Evolutionary conservation across 495 filamentous ascomycete genomes (phyloP).

Genomic region (Astrocystis sublimbata): DNA sequence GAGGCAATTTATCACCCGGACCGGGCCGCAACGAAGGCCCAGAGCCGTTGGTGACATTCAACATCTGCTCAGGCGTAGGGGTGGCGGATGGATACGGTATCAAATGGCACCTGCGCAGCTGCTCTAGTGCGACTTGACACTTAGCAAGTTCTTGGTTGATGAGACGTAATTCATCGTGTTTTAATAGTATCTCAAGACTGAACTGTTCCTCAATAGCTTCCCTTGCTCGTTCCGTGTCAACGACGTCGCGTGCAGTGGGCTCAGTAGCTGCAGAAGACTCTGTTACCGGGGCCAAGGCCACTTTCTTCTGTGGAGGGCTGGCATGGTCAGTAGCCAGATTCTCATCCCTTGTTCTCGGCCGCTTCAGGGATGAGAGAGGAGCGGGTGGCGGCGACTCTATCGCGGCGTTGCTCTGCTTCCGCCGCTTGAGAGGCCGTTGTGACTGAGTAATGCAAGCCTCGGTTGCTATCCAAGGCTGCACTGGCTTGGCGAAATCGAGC

Average conservation of each 20-base stretch:
- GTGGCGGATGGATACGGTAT: slow-evolving; percentile 77
- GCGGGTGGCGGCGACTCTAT: slow-evolving; percentile 32
- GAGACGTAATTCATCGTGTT: slow-evolving; percentile 88
- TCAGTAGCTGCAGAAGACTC: slow-evolving; percentile 15
- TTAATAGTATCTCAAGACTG: slow-evolving; percentile 86
- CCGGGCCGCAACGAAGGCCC: slow-evolving; percentile 63
- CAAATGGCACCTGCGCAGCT: slow-evolving; percentile 85
- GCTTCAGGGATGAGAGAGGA: slow-evolving; percentile 33
- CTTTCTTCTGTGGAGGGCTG: slow-evolving; percentile 36
- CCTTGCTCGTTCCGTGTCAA: slow-evolving; percentile 50
- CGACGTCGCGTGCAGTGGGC: slow-evolving; percentile 15
- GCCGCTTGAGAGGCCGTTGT: slow-evolving; percentile 29
- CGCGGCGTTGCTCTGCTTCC: slow-evolving; percentile 35
- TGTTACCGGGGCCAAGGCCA: slow-evolving; percentile 27
- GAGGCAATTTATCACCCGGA: slow-evolving; percentile 60
- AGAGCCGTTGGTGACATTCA: slow-evolving; percentile 68
- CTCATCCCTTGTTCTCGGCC: slow-evolving; percentile 36
- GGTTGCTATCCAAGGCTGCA: slow-evolving; percentile 37
- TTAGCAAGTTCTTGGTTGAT: slow-evolving; percentile 97
- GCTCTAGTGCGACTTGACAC: slow-evolving; percentile 93
- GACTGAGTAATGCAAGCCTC: slow-evolving; percentile 23
- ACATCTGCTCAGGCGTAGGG: slow-evolving; percentile 59
- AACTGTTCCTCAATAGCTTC: slow-evolving; percentile 82
- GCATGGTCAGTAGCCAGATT: slow-evolving; percentile 30
- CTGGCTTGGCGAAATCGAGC: slow-evolving; percentile 32